These are phyloP conservation scores for Arctostaphylos glauca DNA, from an alignment of 148 eudicot species.

Conservation along the genomic window DNA sequence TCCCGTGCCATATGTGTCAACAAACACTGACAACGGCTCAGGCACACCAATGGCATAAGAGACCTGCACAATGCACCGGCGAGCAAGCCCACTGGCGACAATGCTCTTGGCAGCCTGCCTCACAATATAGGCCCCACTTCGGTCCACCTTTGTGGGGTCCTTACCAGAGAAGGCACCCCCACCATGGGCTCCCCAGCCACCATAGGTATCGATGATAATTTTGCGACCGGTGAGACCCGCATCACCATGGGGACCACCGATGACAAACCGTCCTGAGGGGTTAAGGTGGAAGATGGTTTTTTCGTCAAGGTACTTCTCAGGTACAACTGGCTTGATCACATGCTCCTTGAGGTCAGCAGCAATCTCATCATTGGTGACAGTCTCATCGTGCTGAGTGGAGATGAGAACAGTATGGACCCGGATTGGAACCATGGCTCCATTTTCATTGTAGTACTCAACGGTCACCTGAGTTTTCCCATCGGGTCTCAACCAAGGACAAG, in stretches of 20 bases:
- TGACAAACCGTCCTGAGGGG: conserved; percentile 37
- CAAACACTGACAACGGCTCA: conserved; percentile 35
- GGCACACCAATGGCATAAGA: conserved; percentile 38
- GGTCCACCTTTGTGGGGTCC: conserved; percentile 30
- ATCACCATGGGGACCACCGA: conserved; percentile 37
- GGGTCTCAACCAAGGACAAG: conserved; percentile 35
- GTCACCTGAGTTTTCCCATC: conserved; percentile 35
- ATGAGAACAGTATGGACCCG: conserved; percentile 32
- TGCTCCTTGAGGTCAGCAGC: conserved; percentile 35
- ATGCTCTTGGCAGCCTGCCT: conserved; percentile 34
- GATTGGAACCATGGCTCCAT: conserved; percentile 30
- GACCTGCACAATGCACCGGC: conserved; percentile 34
- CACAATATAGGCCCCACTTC: conserved; percentile 30
- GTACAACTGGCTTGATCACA: conserved; percentile 27
- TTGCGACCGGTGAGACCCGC: conserved; percentile 35
- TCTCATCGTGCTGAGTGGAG: conserved; percentile 33
- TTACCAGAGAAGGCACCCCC: conserved; percentile 32
- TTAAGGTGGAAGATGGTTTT: conserved; percentile 37
- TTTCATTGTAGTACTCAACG: conserved; percentile 29
- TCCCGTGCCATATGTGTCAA: conserved; percentile 31
- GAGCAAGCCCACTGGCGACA: conserved; percentile 31
- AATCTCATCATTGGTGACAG: conserved; percentile 32
- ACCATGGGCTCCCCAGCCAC: conserved; percentile 36
- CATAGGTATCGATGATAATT: conserved; percentile 32
- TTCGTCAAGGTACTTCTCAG: conserved; percentile 30